Conservation (phyloP, 441 rosid genomes). For the Populus hybrid region DNA sequence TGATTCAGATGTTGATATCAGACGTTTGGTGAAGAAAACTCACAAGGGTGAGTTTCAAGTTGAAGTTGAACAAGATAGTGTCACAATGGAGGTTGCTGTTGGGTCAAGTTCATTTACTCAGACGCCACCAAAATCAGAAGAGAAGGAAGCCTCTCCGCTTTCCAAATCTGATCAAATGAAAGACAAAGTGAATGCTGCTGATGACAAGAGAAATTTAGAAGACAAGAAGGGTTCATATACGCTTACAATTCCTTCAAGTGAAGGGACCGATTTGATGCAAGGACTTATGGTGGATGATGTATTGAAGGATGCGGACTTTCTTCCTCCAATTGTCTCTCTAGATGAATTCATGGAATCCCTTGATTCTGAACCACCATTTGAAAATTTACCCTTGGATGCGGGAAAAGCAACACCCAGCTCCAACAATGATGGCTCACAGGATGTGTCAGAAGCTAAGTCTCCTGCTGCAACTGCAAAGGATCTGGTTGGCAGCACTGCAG, state of each 20-base stretch:
- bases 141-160: slow-evolving; percentile 19
- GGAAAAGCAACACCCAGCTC: slow-evolving; percentile 31
- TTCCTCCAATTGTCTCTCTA: slow-evolving; percentile 86
- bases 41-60: slow-evolving; percentile 96
- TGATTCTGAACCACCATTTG: slow-evolving; percentile 77
- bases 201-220: slow-evolving; percentile 31
- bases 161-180: slow-evolving; percentile 31
- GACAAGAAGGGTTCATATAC: slow-evolving; percentile 35
- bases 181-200: slow-evolving; percentile 27
- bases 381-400: slow-evolving; percentile 48
- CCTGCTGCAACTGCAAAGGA: slow-evolving; percentile 34
- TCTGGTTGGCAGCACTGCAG: slow-evolving; percentile 24
- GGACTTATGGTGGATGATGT: slow-evolving; percentile 74
- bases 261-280: slow-evolving; percentile 48
- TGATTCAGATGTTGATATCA: slow-evolving; percentile 65
- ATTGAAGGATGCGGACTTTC: slow-evolving; percentile 69
- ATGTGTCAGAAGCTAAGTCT: slow-evolving; percentile 32
- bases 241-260: slow-evolving; percentile 59
- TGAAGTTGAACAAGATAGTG: slow-evolving; percentile 61
- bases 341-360: slow-evolving; percentile 84
- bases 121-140: slow-evolving; percentile 31
- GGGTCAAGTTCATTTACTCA: slow-evolving; percentile 37
- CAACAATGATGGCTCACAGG: slow-evolving; percentile 45
- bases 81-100: slow-evolving; percentile 58
- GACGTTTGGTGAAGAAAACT: slow-evolving; percentile 84